Percentiles rank a stretch among this genome's conserved stretches.
These are phyloP conservation scores for Acer negundo DNA, from an alignment of 345 rosid species.

Conservation along the genomic window DNA sequence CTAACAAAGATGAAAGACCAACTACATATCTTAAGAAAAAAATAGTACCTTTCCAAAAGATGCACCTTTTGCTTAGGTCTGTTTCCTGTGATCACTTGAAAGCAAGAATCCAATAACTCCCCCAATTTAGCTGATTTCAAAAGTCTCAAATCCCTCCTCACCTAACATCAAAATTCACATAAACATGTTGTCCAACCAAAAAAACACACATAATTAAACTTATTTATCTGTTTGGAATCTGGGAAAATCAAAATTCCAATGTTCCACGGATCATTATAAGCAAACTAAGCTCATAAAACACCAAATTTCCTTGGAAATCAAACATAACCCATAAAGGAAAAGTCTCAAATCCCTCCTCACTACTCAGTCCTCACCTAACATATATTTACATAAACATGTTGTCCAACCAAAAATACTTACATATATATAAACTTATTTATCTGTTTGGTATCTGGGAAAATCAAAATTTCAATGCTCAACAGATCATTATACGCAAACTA, in stretches of 20 bases:
- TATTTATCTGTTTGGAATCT: not conserved
- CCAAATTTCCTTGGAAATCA: too few relatives aligned
- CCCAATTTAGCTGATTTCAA: slow-evolving; percentile 64
- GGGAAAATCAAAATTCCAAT: not conserved
- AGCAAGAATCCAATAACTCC: slow-evolving; percentile 64
- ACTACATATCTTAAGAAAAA: not conserved
- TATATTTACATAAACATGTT: slow-evolving; percentile 17
- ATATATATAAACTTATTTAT: not conserved
- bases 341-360: slow-evolving; percentile 77
- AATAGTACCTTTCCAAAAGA: slow-evolving; percentile 73
- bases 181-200: slow-evolving; percentile 14
- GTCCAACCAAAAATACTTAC: not conserved
- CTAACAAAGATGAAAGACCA: not conserved
- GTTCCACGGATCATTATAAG: not conserved
- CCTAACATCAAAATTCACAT: slow-evolving; percentile 41
- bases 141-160: slow-evolving; percentile 84
- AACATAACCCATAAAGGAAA: slow-evolving; percentile 17
- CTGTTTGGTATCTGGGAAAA: not conserved
- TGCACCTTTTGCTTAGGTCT: slow-evolving; percentile 68
- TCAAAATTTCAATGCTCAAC: not conserved
- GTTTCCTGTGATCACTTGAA: slow-evolving; percentile 58
- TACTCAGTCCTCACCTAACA: slow-evolving; percentile 58
- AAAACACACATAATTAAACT: not conserved
- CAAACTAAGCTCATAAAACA: not conserved
- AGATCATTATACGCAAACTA: not conserved